Percentiles rank a stretch among this genome's conserved stretches.
Conservation (phyloP, 2,329 filamentous ascomycete genomes). For the Ramularia endophylla region DNA sequence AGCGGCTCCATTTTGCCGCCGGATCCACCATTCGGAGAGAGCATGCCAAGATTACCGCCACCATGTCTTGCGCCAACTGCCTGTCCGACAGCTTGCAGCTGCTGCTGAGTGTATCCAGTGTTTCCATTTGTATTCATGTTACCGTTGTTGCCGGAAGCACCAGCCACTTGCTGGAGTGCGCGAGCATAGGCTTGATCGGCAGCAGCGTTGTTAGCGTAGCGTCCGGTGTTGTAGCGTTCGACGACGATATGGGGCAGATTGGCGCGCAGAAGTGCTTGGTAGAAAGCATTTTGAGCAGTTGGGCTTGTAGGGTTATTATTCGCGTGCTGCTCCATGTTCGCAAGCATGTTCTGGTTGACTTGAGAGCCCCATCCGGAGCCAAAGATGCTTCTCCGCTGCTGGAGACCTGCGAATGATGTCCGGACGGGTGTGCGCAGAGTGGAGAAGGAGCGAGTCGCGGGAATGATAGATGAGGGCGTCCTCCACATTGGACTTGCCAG, state of each 20-base stretch:
- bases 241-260: constrained; percentile 92
- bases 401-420: constrained; percentile 29
- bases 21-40: constrained; percentile 46
- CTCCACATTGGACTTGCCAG: constrained; percentile 31
- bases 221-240: constrained; percentile 79
- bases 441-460: constrained; percentile 29
- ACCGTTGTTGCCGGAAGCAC: constrained; percentile 30
- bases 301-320: constrained; percentile 88
- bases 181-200: constrained; percentile 75
- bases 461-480: constrained; percentile 21
- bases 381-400: constrained; percentile 42
- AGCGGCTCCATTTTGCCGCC: constrained; percentile 80
- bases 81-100: constrained; percentile 74
- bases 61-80: constrained; percentile 67
- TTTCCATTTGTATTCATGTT: constrained; percentile 33
- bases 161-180: constrained; percentile 60
- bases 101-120: constrained; percentile 50
- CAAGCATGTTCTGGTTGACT: constrained; percentile 56
- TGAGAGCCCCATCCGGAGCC: constrained; percentile 34
- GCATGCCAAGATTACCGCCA: constrained; percentile 58
- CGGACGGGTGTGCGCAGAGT: constrained; percentile 12
- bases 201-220: constrained; percentile 72
- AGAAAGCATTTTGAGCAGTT: constrained; percentile 87
- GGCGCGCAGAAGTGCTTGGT: constrained; percentile 80
- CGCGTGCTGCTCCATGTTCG: constrained; percentile 81